Evolutionary conservation across 441 rosid species (phyloP).

Genomic region (Populus hybrid): DNA sequence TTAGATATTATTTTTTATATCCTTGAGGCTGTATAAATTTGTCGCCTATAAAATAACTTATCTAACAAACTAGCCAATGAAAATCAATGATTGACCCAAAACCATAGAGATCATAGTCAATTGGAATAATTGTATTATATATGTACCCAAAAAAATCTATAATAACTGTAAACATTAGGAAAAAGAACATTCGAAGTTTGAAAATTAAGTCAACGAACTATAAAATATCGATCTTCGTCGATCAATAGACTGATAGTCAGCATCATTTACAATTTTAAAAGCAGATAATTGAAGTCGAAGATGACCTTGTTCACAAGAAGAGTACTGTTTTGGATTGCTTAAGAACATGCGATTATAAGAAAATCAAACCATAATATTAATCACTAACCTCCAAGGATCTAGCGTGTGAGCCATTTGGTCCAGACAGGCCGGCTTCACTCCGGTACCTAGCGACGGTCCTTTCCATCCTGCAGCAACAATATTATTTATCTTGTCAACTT

Average conservation of each 20-base stretch:
- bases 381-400: slow-evolving; percentile 39
- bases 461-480: slow-evolving; percentile 35
- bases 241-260: neutral
- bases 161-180: neutral
- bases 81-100: neutral
- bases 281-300: neutral
- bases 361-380: neutral
- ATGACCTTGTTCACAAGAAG: no score
- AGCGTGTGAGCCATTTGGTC: slow-evolving; percentile 20
- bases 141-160: neutral
- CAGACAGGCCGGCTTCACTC: slow-evolving; percentile 34
- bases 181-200: neutral
- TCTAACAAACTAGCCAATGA: neutral
- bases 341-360: neutral
- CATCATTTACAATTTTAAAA: neutral
- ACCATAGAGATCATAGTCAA: neutral
- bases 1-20: no score
- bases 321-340: no score
- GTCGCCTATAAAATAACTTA: neutral
- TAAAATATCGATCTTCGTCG: neutral
- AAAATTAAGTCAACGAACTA: neutral
- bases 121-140: neutral
- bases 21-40: no score
- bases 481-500: neutral
- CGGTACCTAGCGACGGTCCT: slow-evolving; percentile 40